Percentiles rank a stretch among this genome's conserved stretches.
phyloP scores from a whole-genome alignment of 163 green algal species.

The Chlamydomonas reinhardtii region DNA sequence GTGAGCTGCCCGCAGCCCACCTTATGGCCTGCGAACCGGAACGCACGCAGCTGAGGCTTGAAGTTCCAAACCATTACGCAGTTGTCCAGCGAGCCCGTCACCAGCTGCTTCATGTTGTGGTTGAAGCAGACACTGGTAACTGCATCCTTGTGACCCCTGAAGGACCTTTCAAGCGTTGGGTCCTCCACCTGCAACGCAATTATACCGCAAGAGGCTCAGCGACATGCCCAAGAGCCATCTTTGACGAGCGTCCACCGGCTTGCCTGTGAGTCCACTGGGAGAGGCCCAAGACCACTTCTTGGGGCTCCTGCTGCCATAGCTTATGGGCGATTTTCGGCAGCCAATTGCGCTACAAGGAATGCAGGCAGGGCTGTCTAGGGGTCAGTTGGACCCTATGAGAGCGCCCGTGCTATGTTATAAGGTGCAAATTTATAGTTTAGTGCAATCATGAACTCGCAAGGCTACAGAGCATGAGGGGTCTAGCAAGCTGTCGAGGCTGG shows the following conservation, averaged over 20 bases:
- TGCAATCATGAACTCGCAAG: too few relatives aligned
- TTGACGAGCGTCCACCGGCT: background rate
- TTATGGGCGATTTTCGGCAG: background rate
- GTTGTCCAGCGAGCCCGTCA: conserved; percentile 84
- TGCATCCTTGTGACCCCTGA: conserved; percentile 85
- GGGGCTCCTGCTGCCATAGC: conserved; percentile 16
- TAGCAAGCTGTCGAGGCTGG: too few relatives aligned
- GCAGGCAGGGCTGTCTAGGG: too few relatives aligned
- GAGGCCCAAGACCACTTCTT: background rate
- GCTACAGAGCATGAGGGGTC: too few relatives aligned
- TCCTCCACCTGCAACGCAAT: conserved; percentile 74
- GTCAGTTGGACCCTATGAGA: too few relatives aligned
- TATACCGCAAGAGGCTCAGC: background rate
- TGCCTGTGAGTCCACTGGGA: conserved; percentile 38
- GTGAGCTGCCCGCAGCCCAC: conserved; percentile 38
- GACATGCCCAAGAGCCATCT: background rate
- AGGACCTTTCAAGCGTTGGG: conserved; percentile 85
- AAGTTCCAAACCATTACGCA: conserved; percentile 95
- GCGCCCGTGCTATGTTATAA: too few relatives aligned
- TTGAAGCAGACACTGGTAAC: conserved; percentile 90
- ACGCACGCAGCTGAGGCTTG: conserved; percentile 86
- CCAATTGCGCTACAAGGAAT: too few relatives aligned
- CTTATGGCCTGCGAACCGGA: conserved; percentile 88
- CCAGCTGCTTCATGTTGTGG: conserved; percentile 89
- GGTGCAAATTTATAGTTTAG: too few relatives aligned